Evolutionary conservation across 148 eudicot species (phyloP), one percentile per base, ranked within the genome.

Genomic region (Spergularia marina): DNA sequence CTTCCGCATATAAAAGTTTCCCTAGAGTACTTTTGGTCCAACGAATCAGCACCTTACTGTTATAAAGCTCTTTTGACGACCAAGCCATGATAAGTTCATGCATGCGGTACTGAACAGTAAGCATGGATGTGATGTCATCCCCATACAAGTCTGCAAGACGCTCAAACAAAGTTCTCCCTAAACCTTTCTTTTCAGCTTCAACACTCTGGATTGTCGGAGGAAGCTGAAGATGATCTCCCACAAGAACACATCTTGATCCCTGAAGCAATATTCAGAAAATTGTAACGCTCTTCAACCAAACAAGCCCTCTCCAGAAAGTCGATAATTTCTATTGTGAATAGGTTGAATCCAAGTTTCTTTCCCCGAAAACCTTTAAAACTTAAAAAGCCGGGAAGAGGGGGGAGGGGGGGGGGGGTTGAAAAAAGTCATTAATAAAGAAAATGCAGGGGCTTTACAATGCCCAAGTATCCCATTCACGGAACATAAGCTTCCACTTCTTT

Each of bases 21-120:
- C 18, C 10, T 44, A 9, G 59, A 70, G 16, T 41, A 40, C 23
- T 56, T 2, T 13, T 21, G 11, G 76, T 64, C 44, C 69, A 52
- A 47, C 12, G 53, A 10, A 41, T 75, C 59, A 83, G 82, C 79
- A 92, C 98, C 97, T 95, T 95, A 82, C 89, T 85, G 73, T 86
- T 68, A 72, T 95, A 92, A 47, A 95, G 94, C 85, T 95, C 98
- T 74, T 85, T 83, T 54, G 98, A 95, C 60, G 98, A 92, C 98
- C 98, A 95, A 52, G 85, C 82, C 98, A 95, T 95, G 39, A 95
- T 86, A 61, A 83, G 97, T 80, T 90, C 93, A 75, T 95, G 98
- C 98, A 95, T 95, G 68, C 98, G 94, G 83, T 95, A 95, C 82
- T 95, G 98, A 75, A 95, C 94, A 84, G 97, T 95, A 79, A 95